Evolutionary conservation across 164 flowering plant species (phyloP).

Genomic region (Brasenia schreberi): DNA sequence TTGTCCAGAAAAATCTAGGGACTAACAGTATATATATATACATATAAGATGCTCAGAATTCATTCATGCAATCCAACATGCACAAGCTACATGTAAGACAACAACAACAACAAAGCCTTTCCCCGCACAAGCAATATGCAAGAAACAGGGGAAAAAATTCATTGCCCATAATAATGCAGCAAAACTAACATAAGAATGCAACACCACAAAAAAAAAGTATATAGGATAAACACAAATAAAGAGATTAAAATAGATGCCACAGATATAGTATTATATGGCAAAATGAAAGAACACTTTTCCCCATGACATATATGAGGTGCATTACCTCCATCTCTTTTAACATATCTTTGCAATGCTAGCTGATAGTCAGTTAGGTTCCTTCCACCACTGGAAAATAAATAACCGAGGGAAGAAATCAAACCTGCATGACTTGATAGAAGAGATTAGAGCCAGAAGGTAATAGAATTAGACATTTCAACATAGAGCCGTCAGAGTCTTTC

Average conservation of each 20-base stretch:
- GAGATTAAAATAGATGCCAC: neutral
- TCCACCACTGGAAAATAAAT: constrained; percentile 73
- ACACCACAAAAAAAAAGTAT: neutral
- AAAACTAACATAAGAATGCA: neutral
- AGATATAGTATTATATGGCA: neutral
- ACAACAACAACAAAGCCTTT: too few species aligned
- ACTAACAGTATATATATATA: too few species aligned
- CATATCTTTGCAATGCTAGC: constrained; percentile 49
- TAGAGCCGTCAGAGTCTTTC: neutral
- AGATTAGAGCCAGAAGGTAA: too few species aligned
- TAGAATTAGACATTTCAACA: too few species aligned
- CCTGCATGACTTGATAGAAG: constrained; percentile 24
- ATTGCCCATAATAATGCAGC: neutral
- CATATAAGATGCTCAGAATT: too few species aligned
- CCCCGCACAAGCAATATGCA: too few species aligned
- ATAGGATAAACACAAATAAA: too few species aligned
- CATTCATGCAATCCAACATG: too few species aligned
- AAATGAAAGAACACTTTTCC: too few species aligned
- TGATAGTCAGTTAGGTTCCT: constrained; percentile 56
- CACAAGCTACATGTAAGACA: too few species aligned
- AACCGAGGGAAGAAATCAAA: constrained; percentile 56
- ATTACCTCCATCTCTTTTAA: constrained; percentile 55
- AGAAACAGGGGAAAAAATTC: neutral
- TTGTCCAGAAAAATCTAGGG: too few species aligned
- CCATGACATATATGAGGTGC: neutral